Base-by-base conservation (phyloP, 805 yeast genomes). In the Lipomyces spencermartinsiae region DNA sequence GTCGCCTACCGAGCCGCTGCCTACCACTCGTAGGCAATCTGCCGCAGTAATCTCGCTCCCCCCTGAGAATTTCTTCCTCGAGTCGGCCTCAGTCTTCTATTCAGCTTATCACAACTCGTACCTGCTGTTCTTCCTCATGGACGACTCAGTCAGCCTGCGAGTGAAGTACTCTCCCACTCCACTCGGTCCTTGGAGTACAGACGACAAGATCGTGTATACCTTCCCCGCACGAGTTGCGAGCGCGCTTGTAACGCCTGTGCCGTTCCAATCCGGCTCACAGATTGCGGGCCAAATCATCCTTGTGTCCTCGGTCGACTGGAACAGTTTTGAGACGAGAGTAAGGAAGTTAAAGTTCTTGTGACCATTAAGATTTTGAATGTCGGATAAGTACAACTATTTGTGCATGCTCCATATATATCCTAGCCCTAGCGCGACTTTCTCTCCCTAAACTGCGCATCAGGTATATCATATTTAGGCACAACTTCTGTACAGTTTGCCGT, bases 61-160 rank as follows among this genome's bases (percentile, higher is more conserved):
- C 14, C 25, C 53, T n/a, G 25, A 9, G 16, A 49, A 2, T 8
- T 49, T 12, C 14, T 49, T 49, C 53, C 1, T 1, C 19, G 53
- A 49, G 3, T 10, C n/a, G n/a, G 72, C 71, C 59, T 35, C 61
- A 14, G 35, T 69, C 25, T 69, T 62, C 63, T 69, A 39, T 61
- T 69, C 72, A 3, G 63, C 61, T 35, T 69, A 69, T 63, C 72
- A 69, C 63, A 63, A 60, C 59, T 57, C 63, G 59, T 69, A 66
- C 58, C 43, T 67, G n/a, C 63, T 66, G 35, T 60, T 65, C 54
- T 69, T 60, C 63, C 63, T 69, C 65, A 33, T 53, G 16, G n/a
- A 22, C n/a, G 53, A 22, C 25, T n/a, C 1, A 2, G 53, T n/a
- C 25, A 49, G 4, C 25, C 53, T 49, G 19, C 25, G 53, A 49